Base-by-base conservation (phyloP, 2,329 filamentous ascomycete genomes). In the Epichloe festucae region DNA sequence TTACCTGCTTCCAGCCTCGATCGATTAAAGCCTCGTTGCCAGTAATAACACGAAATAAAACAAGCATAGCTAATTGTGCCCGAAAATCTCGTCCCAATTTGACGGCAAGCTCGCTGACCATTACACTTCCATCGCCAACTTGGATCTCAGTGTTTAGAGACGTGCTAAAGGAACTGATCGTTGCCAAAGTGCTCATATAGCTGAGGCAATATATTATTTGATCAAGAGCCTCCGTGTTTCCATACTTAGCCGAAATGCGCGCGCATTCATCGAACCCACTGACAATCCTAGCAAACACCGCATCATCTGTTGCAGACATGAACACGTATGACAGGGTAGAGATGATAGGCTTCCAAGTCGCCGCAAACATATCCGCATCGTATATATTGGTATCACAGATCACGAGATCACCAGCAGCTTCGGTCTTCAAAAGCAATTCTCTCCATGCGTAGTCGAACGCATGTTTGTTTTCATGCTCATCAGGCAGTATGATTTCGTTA, bases 361-460 rank as follows among this genome's bases (percentile, higher is more conserved):
- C 86, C 52, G 86, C 83, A 66, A 98, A 98, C 88, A 98, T 96
- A 64, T 98, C 90, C 4, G 90, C 88, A 67, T 98, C 94, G 66
- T 89, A 98, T 40, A 95, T 82, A 63, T 96, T 97, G 4, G 91
- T 95, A 58, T 95, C 79, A 65, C 89, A 94, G 34, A 91, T 73
- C 36, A 85, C 72, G 44, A 97, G 74, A 49, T 84, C 78, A 1
- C 85, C 83, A 0, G 88, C 81, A 6, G 81, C 80, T 57, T 87
- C 82, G 0, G 89, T 85, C 70, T 97, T 97, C 56, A 89, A 71
- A 41, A 97, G 72, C 11, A 98, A 72, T 66, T 98, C 93, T 65
- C 91, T 91, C 93, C 93, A 98, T 2, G 93, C 91, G 67, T 95
- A 93, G 65, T 97, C 91, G 63, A 97, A 97, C 1, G 89, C 90